Evolutionary conservation across 257 asterid genomes (phyloP).

Genomic region (Nicotiana tabacum): DNA sequence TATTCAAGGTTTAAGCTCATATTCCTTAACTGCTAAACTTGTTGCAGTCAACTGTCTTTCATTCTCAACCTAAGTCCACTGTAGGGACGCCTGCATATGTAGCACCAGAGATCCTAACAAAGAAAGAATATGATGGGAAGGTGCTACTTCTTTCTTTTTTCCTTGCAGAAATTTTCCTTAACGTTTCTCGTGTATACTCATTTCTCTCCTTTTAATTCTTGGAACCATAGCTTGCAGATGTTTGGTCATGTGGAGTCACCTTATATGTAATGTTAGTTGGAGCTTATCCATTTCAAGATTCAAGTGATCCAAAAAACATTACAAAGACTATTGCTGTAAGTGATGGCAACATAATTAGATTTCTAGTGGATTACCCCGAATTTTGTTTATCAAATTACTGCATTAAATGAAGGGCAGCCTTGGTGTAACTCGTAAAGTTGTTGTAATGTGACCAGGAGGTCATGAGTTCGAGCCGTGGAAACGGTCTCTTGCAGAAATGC

Average conservation of each 20-base stretch:
- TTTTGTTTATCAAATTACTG: neutral
- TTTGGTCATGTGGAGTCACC: conserved; percentile 49
- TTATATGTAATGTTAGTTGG: conserved; percentile 40
- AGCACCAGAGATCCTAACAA: conserved; percentile 41
- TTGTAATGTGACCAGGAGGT: no score
- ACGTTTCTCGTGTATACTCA: neutral
- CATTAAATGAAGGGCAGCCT: no score
- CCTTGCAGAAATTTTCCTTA: neutral
- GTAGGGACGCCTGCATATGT: conserved; percentile 48
- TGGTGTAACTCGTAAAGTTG: no score
- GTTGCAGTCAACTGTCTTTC: conserved; percentile 35
- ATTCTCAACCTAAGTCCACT: conserved; percentile 43
- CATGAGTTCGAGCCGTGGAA: no score
- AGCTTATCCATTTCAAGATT: conserved; percentile 40
- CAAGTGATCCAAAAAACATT: conserved; percentile 32
- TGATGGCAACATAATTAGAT: neutral
- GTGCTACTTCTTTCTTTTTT: conserved; percentile 8
- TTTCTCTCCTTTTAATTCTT: conserved; percentile 7
- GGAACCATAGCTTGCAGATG: conserved; percentile 35
- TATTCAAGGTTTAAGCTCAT: neutral
- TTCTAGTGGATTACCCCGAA: neutral
- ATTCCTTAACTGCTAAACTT: neutral
- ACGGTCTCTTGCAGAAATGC: no score
- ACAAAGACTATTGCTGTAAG: conserved; percentile 34
- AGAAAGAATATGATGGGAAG: conserved; percentile 43